Percentiles rank a stretch among this genome's conserved stretches.
Evolutionary conservation across 768 basidiomycete genomes (phyloP).

Genomic region (Trametes elegans): DNA sequence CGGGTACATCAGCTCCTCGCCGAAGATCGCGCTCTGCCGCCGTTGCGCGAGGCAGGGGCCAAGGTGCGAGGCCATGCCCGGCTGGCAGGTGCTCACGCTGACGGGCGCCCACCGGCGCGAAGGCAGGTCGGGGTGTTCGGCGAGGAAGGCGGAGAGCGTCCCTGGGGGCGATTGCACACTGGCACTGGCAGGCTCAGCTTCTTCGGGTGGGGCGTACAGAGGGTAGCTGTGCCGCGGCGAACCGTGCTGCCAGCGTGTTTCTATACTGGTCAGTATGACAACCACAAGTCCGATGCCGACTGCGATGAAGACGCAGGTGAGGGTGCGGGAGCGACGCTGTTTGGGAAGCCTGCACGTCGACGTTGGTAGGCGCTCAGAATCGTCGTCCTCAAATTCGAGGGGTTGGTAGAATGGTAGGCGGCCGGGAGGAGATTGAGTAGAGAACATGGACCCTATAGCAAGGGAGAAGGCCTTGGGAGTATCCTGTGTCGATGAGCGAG

Average conservation of each 20-base stretch:
- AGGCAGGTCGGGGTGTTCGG: not conserved
- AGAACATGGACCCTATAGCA: too few species aligned
- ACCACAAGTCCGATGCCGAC: not conserved
- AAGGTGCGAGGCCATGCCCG: not conserved
- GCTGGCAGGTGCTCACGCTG: not conserved
- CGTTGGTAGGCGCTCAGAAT: too few species aligned
- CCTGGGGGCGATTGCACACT: not conserved
- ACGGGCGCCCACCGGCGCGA: not conserved
- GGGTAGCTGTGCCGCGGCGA: not conserved
- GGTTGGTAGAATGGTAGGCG: too few species aligned
- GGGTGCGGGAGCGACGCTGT: too few species aligned
- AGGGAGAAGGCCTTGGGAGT: too few species aligned
- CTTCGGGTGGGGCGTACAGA: not conserved
- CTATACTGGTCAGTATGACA: not conserved
- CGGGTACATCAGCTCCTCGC: not conserved
- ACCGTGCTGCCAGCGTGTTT: not conserved
- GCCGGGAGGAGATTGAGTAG: too few species aligned
- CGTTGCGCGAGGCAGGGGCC: not conserved
- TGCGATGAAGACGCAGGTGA: not conserved
- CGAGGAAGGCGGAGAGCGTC: not conserved
- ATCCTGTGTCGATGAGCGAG: too few species aligned
- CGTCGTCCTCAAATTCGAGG: too few species aligned
- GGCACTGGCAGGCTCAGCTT: not conserved
- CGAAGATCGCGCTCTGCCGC: not conserved
- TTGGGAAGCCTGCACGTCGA: too few species aligned